phyloP scores from a whole-genome alignment of 805 yeast species.

The Sungouiella blattae region DNA sequence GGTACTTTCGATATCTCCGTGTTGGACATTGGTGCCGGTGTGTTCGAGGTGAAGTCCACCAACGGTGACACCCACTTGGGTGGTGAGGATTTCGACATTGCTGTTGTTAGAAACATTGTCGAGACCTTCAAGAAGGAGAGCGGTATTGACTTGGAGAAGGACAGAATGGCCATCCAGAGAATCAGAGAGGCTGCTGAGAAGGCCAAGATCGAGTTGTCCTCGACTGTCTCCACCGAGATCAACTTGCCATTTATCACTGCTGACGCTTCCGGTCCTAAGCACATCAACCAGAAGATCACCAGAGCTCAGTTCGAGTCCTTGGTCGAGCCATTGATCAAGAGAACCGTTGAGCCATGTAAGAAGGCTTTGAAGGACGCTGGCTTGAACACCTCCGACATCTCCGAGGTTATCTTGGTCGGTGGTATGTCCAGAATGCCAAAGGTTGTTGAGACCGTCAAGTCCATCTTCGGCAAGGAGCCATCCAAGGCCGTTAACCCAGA shows the following conservation, averaged over 20 bases:
- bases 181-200: slow-evolving; percentile 69
- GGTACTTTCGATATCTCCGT: slow-evolving; percentile 98
- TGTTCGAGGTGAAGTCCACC: slow-evolving; percentile 95
- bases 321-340: slow-evolving; percentile 67
- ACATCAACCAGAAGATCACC: slow-evolving; percentile 64
- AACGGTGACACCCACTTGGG: slow-evolving; percentile 94
- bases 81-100: slow-evolving; percentile 90
- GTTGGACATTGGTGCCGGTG: slow-evolving; percentile 96
- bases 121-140: slow-evolving; percentile 72
- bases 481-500: slow-evolving; percentile 93
- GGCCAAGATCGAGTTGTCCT: slow-evolving; percentile 84
- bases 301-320: slow-evolving; percentile 66
- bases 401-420: slow-evolving; percentile 83
- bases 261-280: slow-evolving; percentile 79
- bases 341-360: slow-evolving; percentile 72
- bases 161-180: slow-evolving; percentile 61
- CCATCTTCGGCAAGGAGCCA: slow-evolving; percentile 77
- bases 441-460: slow-evolving; percentile 72
- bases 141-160: slow-evolving; percentile 53
- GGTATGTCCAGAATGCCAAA: slow-evolving; percentile 94
- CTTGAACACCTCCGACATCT: slow-evolving; percentile 58
- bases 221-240: slow-evolving; percentile 66
- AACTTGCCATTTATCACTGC: slow-evolving; percentile 86
- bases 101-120: slow-evolving; percentile 79
- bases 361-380: slow-evolving; percentile 82